Conservation (phyloP, 2,329 filamentous ascomycete genomes). For the Fusarium aywerte region DNA sequence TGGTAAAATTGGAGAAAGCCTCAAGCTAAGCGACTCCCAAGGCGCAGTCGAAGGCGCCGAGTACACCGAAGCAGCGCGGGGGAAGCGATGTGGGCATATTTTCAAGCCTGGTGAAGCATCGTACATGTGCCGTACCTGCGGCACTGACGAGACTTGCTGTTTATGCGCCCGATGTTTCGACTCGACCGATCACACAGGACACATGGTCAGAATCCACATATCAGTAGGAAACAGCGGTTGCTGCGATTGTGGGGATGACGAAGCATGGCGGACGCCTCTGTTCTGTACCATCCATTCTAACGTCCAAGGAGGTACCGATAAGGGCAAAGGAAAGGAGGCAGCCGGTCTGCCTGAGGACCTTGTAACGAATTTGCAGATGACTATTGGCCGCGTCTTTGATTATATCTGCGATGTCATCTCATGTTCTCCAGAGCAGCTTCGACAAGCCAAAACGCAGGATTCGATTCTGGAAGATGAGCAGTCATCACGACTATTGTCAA, state of each 20-base stretch:
- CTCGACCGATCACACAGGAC: constrained; percentile 91
- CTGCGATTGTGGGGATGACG: constrained; percentile 95
- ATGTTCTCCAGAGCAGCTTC: constrained; percentile 94
- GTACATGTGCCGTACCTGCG: constrained; percentile 94
- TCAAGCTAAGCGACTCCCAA: constrained; percentile 88
- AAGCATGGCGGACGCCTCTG: constrained; percentile 90
- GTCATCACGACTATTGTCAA: constrained; percentile 76
- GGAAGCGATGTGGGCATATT: constrained; percentile 96
- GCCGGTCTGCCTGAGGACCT: constrained; percentile 78
- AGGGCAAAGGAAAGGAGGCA: constrained; percentile 70
- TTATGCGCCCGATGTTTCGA: constrained; percentile 96
- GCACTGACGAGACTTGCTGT: constrained; percentile 93
- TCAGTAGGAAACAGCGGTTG: constrained; percentile 94
- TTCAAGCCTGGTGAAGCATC: constrained; percentile 94
- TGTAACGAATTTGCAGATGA: constrained; percentile 81
- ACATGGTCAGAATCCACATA: constrained; percentile 89
- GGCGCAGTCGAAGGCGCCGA: constrained; percentile 94
- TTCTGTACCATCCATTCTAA: constrained; percentile 94
- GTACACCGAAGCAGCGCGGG: constrained; percentile 89
- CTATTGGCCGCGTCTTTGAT: constrained; percentile 85
- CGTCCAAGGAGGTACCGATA: constrained; percentile 58
- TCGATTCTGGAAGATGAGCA: constrained; percentile 85
- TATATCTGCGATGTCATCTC: constrained; percentile 98
- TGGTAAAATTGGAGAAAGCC: constrained; percentile 70
- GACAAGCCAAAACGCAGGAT: constrained; percentile 83